These are phyloP conservation scores for Mycena vulgaris DNA, from an alignment of 768 basidiomycete species.

Conservation along the genomic window DNA sequence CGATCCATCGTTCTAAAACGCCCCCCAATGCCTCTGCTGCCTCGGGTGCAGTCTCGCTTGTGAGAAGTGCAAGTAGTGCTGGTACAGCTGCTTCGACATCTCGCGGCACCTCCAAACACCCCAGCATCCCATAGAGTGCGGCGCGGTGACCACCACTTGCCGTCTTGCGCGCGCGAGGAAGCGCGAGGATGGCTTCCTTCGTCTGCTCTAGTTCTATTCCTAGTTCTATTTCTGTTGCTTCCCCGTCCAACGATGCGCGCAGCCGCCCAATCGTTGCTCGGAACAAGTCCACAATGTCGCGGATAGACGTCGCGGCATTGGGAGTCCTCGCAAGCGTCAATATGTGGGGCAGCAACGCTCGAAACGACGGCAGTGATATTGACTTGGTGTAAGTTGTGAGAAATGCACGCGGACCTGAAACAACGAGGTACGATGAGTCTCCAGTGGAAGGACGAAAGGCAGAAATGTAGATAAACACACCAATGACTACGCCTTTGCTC, in stretches of 20 bases:
- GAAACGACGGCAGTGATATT: constrained; percentile 28
- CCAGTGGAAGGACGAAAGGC: background rate
- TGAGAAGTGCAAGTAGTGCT: constrained; percentile 52
- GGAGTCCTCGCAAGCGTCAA: constrained; percentile 38
- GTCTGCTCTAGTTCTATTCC: constrained; percentile 62
- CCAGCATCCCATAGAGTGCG: constrained; percentile 85
- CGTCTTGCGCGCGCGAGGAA: constrained; percentile 89
- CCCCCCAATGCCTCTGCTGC: constrained; percentile 32
- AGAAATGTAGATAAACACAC: constrained; percentile 4
- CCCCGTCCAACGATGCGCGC: constrained; percentile 53
- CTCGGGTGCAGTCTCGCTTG: constrained; percentile 30
- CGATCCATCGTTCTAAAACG: constrained; percentile 34
- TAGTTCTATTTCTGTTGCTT: constrained; percentile 50
- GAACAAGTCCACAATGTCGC: constrained; percentile 35
- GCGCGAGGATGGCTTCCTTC: constrained; percentile 71
- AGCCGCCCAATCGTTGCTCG: constrained; percentile 22
- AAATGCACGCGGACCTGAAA: constrained; percentile 34
- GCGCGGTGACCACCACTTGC: constrained; percentile 89
- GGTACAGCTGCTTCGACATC: constrained; percentile 62
- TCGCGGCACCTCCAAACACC: constrained; percentile 59
- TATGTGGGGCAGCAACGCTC: constrained; percentile 27
- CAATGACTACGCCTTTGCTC: constrained; percentile 17
- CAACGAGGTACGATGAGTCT: background rate
- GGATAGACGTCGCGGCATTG: constrained; percentile 1
- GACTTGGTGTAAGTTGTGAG: constrained; percentile 31